Base-by-base conservation (phyloP, 768 basidiomycete species). In the Tylopilus sp. region DNA sequence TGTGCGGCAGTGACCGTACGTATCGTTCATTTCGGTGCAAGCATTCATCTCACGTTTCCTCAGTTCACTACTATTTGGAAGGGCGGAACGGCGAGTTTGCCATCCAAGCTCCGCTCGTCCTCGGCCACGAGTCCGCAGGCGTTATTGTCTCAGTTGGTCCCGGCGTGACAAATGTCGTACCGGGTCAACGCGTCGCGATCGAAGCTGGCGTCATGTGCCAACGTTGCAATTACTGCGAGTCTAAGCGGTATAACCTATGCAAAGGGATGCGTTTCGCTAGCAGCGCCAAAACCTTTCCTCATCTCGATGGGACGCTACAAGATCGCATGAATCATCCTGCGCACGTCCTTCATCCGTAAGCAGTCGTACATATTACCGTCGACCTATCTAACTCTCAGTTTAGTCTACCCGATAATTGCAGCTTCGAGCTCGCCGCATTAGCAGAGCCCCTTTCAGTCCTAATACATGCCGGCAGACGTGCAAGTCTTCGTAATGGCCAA, bases 361-460 rank as follows among this genome's bases (percentile, higher is more conserved):
- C 82, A 9, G 26, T 46, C 38, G 29, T 16, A 9, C 30, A 26
- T 36, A 29, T 47, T 45, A 21, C 40, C 31, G 17, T 48, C 34
- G 10, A 34, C 38, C 34, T 24, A n/a, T 59, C 40, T 63, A 43
- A 67, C 22, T 7, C 45, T 52, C 46, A 30, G 36, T 48, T 24
- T 61, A 91, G 89, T 22, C 75, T 97, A 22, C 91, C 94, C 22
- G 84, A 90, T 58, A 74, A 69, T 60, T 83, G 85, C 67, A 78
- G 86, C 33, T 91, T 84, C 63, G 88, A 92, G 57, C 80, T 84
- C 59, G 95, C 89, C 19, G 85, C 94, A 7, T 80, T 98, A 54
- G 92, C 94, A 10, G 96, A 98, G 68, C 96, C 96, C 24, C 86
- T 98, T 53, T 92, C 90, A 41, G 96, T 98, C 61, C 79, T 95